Evolutionary conservation across 257 asterid species (phyloP), one percentile per base, ranked within the genome.

Genomic region (Leonotis leonurus): DNA sequence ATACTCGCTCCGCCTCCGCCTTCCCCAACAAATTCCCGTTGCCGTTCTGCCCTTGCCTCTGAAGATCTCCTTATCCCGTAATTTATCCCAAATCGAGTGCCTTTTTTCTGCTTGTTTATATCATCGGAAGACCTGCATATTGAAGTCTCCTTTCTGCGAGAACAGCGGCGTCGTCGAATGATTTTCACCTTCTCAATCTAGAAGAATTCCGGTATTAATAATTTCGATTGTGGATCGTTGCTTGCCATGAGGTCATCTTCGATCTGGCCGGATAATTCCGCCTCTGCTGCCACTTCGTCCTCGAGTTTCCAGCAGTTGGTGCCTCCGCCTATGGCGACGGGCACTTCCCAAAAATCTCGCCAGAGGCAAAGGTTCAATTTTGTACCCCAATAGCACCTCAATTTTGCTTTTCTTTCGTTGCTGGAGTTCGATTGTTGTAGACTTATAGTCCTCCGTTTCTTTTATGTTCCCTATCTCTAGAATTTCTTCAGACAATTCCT

Each of bases 211-310:
- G 48, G 69, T 57, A 68, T 62, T 64, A 11, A 45, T 16, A 20
- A 20, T 56, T 62, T n/a, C 8, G 3, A 33, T 65, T 57, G 45
- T 48, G 25, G 37, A 56, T 70, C 65, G 46, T 67, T 40, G 25
- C 58, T 49, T 55, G 69, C 46, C 14, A 86, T 86, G 94, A 82
- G 86, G 81, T 73, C 86, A 63, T 74, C 83, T 21, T 67, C 83
- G 67, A 40, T 56, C 56, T 76, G 76, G 89, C 70, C 75, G 76
- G 95, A 81, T 22, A 77, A 86, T 78, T 77, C 83, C 26, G 21
- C 70, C 36, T 44, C 84, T 40, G 62, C 69, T 41, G 69, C 60
- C 29, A 26, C 63, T 13, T 64, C 83, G 26, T 57, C 83, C 25
- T 76, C 80, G 27, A 25, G 57, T 44, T 71, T 59, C 64, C 79